A percentile compares a stretch with the other conserved stretches of the same genome.
Conservation (phyloP, 495 filamentous ascomycete genomes). For the Tirmania nivea region DNA sequence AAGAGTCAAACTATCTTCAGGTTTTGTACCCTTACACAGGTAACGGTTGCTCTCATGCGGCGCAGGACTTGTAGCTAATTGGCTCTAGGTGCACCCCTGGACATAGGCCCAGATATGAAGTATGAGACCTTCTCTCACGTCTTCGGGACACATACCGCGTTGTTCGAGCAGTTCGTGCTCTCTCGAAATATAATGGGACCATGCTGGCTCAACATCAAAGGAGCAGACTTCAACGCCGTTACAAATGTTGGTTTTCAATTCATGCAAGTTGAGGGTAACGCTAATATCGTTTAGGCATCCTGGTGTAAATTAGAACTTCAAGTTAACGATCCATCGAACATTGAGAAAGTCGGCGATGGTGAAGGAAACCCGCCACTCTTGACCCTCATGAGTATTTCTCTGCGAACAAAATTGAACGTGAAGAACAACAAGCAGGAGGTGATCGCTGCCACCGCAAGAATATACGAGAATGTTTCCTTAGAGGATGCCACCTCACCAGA, state of each 20-base stretch:
- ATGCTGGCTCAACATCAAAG: conserved; percentile 82
- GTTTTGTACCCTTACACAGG: conserved; percentile 71
- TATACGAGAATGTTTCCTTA: conserved; percentile 77
- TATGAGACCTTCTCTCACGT: conserved; percentile 89
- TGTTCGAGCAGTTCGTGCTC: conserved; percentile 95
- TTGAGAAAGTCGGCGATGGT: conserved; percentile 46
- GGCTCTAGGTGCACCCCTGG: conserved; percentile 32
- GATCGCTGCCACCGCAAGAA: conserved; percentile 63
- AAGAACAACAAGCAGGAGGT: conserved; percentile 97
- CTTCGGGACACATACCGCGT: conserved; percentile 78
- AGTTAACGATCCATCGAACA: conserved; percentile 48
- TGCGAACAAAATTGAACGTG: conserved; percentile 69
- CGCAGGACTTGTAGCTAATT: not conserved
- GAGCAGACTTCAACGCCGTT: conserved; percentile 58
- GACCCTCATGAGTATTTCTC: conserved; percentile 79
- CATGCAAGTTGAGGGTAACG: not conserved
- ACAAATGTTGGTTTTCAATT: conserved; percentile 32
- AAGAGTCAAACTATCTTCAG: conserved; percentile 79
- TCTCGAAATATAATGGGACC: conserved; percentile 98
- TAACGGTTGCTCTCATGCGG: not conserved
- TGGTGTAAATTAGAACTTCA: conserved; percentile 92
- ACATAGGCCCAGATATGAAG: conserved; percentile 33
- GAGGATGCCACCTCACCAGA: conserved; percentile 75
- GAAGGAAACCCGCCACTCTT: conserved; percentile 70
- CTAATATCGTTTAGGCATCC: conserved; percentile 31